A percentile compares a stretch with the other conserved stretches of the same genome.
Evolutionary conservation across 441 rosid genomes (phyloP).

Genomic region (Brassica balearica): DNA sequence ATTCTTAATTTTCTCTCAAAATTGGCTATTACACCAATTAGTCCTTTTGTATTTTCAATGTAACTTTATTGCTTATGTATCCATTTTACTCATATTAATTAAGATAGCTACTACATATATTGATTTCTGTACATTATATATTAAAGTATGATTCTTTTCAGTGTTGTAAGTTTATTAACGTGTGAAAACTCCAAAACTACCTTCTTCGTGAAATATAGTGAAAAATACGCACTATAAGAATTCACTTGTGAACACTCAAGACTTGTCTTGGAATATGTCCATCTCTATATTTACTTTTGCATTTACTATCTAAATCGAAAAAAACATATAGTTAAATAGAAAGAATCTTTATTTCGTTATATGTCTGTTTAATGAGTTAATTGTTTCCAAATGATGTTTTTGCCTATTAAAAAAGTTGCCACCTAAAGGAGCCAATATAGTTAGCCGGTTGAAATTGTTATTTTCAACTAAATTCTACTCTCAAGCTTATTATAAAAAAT

Average conservation of each 20-base stretch:
- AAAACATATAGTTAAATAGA: constrained; percentile 72
- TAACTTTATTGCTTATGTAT: no score
- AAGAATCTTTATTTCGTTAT: not conserved
- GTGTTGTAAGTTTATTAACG: not conserved
- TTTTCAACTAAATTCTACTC: not conserved
- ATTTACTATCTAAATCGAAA: constrained; percentile 55
- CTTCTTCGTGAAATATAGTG: no score
- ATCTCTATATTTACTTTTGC: not conserved
- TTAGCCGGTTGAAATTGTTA: not conserved
- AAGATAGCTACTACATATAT: no score
- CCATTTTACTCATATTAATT: no score
- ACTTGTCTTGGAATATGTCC: not conserved
- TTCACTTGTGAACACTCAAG: not conserved
- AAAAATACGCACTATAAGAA: not conserved
- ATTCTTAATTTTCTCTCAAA: no score
- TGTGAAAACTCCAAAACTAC: not conserved
- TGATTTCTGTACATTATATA: no score
- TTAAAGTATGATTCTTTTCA: no score
- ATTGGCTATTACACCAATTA: no score
- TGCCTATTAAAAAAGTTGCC: not conserved
- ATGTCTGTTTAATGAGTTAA: not conserved
- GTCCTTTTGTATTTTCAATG: no score
- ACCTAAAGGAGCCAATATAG: not conserved
- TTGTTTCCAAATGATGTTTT: constrained; percentile 13
- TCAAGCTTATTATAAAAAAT: not conserved